Conservation (phyloP, 495 filamentous ascomycete species). For the Annulohypoxylon bovei region DNA sequence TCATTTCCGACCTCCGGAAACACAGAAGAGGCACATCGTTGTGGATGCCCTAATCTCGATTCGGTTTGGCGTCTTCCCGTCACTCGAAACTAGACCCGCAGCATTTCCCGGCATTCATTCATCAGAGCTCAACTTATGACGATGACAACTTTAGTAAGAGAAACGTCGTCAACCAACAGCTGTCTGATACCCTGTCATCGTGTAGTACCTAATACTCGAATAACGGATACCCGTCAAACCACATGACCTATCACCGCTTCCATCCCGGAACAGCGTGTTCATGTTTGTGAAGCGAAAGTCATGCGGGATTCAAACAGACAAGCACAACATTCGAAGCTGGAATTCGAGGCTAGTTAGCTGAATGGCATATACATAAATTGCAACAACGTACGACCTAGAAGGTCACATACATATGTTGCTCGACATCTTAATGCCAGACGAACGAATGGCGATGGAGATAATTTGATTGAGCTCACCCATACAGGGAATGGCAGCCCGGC, state of each 20-base stretch:
- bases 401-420: not conserved
- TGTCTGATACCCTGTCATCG: constrained; percentile 13
- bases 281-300: constrained; percentile 15
- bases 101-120: not conserved
- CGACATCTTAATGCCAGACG: not conserved
- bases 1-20: constrained; percentile 18
- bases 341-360: constrained; percentile 1
- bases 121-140: constrained; percentile 23
- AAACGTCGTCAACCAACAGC: constrained; percentile 4
- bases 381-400: not conserved
- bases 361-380: not conserved
- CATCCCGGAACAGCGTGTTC: constrained; percentile 1
- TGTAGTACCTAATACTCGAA: constrained; percentile 3
- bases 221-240: not conserved
- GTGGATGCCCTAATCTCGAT: constrained; percentile 12
- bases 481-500: constrained; percentile 5
- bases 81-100: not conserved
- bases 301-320: constrained; percentile 2
- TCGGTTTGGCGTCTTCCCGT: constrained; percentile 22
- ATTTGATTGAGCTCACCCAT: not conserved
- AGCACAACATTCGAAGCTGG: not conserved
- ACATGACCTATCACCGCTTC: constrained; percentile 10
- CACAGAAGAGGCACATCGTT: not conserved
- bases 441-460: not conserved
- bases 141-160: not conserved